Base-by-base conservation (phyloP, 1,284 basidiomycete species). In the Trichosporon faecale region DNA sequence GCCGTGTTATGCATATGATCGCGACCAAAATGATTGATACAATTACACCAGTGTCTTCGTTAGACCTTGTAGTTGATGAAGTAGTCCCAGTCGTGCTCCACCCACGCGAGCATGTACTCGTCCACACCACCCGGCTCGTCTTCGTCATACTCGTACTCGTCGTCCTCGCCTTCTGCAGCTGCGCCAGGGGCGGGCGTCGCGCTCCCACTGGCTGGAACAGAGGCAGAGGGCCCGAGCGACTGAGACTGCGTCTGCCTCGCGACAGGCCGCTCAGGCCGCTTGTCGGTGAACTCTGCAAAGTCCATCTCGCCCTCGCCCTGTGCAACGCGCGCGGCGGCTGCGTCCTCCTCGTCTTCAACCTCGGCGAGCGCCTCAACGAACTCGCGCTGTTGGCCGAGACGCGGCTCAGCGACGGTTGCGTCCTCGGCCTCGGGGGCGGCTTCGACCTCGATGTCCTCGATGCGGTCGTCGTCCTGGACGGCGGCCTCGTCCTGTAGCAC, bases 341-440 rank as follows among this genome's bases (percentile, higher is more conserved):
- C 90, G 80, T 96, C 95, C 79, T 94, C 93, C 23, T 86, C 89
- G 77, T 98, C 95, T 76, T 97, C 95, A 65, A 91, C 92, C 69
- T 93, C 90, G 3, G 89, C 92, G n/a, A 98, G 85, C 0, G 89
- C 91, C 27, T 81, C 84, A 18, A 89, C 89, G 61, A 91, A 84
- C 55, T 88, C 85, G 70, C 79, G 71, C 73, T 83, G 80, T 66
- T 80, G 74, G 0, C 78, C 79, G 0, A 69, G 37, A 7, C 79
- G 70, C 8, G 79, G 77, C n/a, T 80, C 79, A 0, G 72, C 76
- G 0, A 71, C 73, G 25, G 76, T 74, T 0, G 74, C 74, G 29
- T 78, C 77, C 40, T 75, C 76, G 1, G 78, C 79, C 64, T 73
- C 76, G 0, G 75, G 76, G 14, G 72, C 71, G 0, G 67, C 70